Evolutionary conservation across 352 stramenopile genomes (phyloP).

Genomic region (Phytopythium boreale): DNA sequence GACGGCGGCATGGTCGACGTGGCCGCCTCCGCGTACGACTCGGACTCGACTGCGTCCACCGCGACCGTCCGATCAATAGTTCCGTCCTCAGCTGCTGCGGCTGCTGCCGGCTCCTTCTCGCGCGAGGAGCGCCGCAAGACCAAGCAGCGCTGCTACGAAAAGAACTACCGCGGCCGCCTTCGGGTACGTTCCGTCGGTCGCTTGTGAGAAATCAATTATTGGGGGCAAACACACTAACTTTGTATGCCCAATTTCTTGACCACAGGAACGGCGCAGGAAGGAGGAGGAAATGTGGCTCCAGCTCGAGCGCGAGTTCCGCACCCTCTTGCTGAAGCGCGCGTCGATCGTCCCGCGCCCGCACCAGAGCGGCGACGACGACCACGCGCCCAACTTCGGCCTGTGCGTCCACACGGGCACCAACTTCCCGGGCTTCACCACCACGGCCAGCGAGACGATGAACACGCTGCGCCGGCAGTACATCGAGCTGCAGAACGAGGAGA

Average conservation of each 20-base stretch:
- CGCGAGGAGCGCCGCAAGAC: conserved; percentile 22
- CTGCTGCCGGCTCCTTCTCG: neutral
- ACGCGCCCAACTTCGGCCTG: neutral
- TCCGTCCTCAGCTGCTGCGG: too few relatives aligned
- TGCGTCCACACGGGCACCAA: neutral
- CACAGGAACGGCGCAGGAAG: conserved; percentile 2
- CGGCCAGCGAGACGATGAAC: neutral
- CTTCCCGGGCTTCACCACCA: neutral
- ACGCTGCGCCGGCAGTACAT: conserved; percentile 15
- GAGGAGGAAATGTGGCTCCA: conserved; percentile 21
- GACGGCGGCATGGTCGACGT: neutral
- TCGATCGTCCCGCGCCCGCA: conserved; percentile 5
- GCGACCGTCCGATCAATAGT: neutral
- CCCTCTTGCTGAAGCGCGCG: conserved; percentile 20
- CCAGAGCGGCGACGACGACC: neutral
- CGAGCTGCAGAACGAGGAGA: conserved; percentile 22
- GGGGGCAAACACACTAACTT: neutral
- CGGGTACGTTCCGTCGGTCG: conserved; percentile 4
- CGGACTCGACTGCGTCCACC: neutral
- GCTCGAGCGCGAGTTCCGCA: conserved; percentile 18
- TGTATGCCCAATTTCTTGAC: neutral
- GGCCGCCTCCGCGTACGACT: neutral
- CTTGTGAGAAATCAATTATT: too few relatives aligned
- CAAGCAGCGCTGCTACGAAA: conserved; percentile 36
- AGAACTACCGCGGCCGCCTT: conserved; percentile 22